Evolutionary conservation across 352 stramenopile genomes (phyloP).

Genomic region (Lagenidium sp.): DNA sequence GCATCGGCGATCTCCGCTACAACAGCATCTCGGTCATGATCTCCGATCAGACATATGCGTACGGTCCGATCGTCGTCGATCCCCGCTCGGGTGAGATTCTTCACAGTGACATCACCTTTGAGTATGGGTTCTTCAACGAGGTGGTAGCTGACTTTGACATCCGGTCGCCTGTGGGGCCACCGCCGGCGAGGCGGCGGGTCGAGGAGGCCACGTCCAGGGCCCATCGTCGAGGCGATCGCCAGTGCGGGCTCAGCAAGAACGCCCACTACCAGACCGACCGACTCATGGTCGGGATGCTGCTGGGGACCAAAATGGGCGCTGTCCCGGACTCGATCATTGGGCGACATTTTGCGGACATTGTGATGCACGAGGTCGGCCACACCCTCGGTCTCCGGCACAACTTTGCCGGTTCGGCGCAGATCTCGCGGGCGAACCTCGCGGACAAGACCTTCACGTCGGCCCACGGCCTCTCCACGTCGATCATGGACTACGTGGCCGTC

Average conservation of each 20-base stretch:
- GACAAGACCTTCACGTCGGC: constrained; percentile 35
- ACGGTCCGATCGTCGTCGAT: constrained; percentile 59
- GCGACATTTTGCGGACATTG: constrained; percentile 60
- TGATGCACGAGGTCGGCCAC: constrained; percentile 88
- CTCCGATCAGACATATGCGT: constrained; percentile 62
- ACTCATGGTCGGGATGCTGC: constrained; percentile 22
- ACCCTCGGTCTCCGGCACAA: constrained; percentile 84
- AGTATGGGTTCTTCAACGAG: constrained; percentile 79
- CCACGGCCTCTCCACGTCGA: constrained; percentile 46
- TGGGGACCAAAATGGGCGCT: constrained; percentile 14
- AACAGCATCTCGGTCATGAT: constrained; percentile 84
- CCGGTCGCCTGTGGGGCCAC: constrained; percentile 24
- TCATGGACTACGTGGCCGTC: constrained; percentile 85
- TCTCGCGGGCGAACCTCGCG: constrained; percentile 45
- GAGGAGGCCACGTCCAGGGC: not conserved
- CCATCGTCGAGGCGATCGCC: constrained; percentile 1
- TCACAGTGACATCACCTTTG: constrained; percentile 80
- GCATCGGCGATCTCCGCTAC: constrained; percentile 79
- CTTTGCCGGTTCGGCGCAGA: constrained; percentile 51
- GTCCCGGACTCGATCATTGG: constrained; percentile 51
- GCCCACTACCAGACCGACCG: constrained; percentile 31
- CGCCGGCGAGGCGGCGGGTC: constrained; percentile 1
- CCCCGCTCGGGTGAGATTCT: constrained; percentile 81
- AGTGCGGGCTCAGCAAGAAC: constrained; percentile 36
- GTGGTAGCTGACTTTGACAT: constrained; percentile 47